Evolutionary conservation across 208 protist genomes (phyloP).

Genomic region (Trypanosoma lewisi): DNA sequence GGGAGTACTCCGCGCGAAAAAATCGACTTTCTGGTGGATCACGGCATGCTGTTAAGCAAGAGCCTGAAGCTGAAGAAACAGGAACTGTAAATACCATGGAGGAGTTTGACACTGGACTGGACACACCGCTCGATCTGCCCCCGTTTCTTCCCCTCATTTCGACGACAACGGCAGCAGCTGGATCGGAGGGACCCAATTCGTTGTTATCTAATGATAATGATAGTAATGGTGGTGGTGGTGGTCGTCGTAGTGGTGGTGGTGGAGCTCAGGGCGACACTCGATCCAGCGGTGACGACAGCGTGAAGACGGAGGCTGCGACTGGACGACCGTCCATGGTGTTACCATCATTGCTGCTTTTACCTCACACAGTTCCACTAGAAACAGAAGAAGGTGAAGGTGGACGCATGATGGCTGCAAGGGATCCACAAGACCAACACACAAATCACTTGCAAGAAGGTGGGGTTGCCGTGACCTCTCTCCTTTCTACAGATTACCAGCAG

Average conservation of each 20-base stretch:
- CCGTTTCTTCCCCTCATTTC: constrained; percentile 5
- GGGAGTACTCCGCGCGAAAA: constrained; percentile 24
- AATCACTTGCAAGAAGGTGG: background rate
- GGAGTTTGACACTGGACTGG: constrained; percentile 13
- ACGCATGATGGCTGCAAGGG: background rate
- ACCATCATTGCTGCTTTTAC: constrained; percentile 48
- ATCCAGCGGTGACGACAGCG: background rate
- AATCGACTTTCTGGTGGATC: constrained; percentile 5
- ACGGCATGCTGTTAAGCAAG: background rate
- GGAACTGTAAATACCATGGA: background rate
- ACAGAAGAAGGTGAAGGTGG: background rate
- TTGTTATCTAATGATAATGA: background rate
- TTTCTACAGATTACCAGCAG: background rate
- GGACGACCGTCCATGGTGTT: constrained; percentile 25
- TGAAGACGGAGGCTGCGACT: constrained; percentile 5
- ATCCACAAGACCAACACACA: constrained; percentile 8
- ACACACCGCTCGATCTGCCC: constrained; percentile 1
- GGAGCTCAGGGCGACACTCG: constrained; percentile 3
- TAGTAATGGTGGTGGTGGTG: too few species aligned
- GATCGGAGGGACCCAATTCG: constrained; percentile 5
- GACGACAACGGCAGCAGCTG: too few species aligned
- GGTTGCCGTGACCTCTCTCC: background rate
- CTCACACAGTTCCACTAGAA: constrained; percentile 22
- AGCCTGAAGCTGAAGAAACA: constrained; percentile 4
- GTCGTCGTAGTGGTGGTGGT: too few species aligned